Base-by-base conservation (phyloP, 2,329 filamentous ascomycete genomes). In the Colletotrichum gloeosporioides region DNA sequence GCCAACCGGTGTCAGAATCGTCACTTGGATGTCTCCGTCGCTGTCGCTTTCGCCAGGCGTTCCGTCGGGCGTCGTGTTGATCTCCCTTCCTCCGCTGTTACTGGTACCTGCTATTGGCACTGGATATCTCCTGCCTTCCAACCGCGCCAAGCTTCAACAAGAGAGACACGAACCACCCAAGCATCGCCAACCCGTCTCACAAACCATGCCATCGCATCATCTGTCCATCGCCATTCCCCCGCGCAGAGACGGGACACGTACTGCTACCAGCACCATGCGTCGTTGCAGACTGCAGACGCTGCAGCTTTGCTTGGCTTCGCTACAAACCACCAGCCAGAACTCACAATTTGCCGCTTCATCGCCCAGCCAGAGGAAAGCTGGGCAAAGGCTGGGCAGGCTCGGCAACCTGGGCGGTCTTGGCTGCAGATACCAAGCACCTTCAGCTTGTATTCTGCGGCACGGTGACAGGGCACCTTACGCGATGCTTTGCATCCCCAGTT, bases 361-460 rank as follows among this genome's bases (percentile, higher is more conserved):
- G 64, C 73, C 70, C 70, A 69, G 73, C 70, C 57, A 62, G 59
- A 57, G 34, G 22, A 22, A 31, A 57, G 39, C 67, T 57, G 64
- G 67, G 67, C 67, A 69, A 53, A 69, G 67, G 44, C 67, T 69
- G 55, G 67, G 67, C 67, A 72, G 63, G 22, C 73, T 64, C 55
- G 57, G 68, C 68, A 73, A 25, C 29, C 70, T 76, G 44, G 73
- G 70, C 73, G 64, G 49, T 69, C 73, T 76, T 76, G 73, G 73
- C 73, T 76, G 70, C 73, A 76, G 70, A 73, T 65, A 76, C 73
- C 59, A 73, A 73, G 63, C 73, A 73, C 69, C 55, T 44, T 59
- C 73, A 64, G 64, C 63, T 44, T 68, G 69, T 68, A 63, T 25
- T 27, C 36, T 64, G 34, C 59, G 59, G 59, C 59, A 62, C 29